Evolutionary conservation across 257 asterid genomes (phyloP), one percentile per base, ranked within the genome.

Genomic region (Fraxinus excelsior): DNA sequence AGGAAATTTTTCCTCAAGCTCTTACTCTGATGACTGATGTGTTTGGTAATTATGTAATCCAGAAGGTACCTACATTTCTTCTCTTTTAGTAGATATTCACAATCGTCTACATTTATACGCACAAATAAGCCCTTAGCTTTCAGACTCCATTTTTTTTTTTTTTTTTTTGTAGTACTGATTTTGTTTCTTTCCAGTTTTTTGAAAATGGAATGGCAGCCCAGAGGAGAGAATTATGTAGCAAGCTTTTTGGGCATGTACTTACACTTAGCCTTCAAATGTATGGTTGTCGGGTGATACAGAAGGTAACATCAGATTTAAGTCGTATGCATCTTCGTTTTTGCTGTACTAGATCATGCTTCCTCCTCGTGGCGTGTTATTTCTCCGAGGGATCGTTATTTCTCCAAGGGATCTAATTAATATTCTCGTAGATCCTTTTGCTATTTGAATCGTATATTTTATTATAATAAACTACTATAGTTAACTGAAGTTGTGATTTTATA

Each of bases 241-340:
- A 91, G 87, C 94, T 94, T 76, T 85, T 94, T 75, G 99, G 97
- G 40, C 92, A 93, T 83, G 97, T 94, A 37, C 91, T 94, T 62
- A 90, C 88, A 18, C 88, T 90, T 40, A 91, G 99, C 86, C 98
- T 94, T 77, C 99, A 94, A 85, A 94, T 94, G 99, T 94, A 94
- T 76, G 99, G 99, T 60, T 94, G 99, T 75, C 89, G 99, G 29
- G 99, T 94, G 79, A 94, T 94, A 84, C 99, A 94, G 85, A 94
- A 94, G 99, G 99, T 94, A 84, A 67, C 16, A 26, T 64, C 26
- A 29, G 74, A 51, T 65, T 46, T 73, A 72, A 12, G 34, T 67
- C 37, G 21, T 14, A 29, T 14, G 2, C 13, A 29, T 58, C 7
- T 21, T n/a, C 25, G 0, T 10, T 1, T 67, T 35, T 60, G 32